Base-by-base conservation (phyloP, 176 grass and related monocot genomes). In the Pharus latifolius region DNA sequence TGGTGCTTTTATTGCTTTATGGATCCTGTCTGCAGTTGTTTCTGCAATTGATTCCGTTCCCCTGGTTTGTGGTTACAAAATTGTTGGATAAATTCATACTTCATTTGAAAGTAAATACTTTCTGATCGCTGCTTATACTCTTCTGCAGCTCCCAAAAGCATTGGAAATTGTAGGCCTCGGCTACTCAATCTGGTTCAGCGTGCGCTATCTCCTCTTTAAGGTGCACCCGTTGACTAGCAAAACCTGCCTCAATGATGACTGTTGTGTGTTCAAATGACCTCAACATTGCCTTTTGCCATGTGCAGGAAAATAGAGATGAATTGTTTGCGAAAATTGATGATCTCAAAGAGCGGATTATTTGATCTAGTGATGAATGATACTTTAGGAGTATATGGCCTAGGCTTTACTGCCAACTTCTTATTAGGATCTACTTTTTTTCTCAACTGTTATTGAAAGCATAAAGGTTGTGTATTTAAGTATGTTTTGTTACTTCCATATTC, bases 11-110 rank as follows among this genome's bases (percentile, higher is more conserved):
- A 9, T 82, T 20, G 73, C 65, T 75, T 56, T 95, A 19, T 88
- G 56, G 82, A 12, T 95, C 46, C 74, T 86, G 27, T 80, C 87
- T 29, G 79, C 81, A 25, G 33, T 99, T 74, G 20, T 99, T 63
- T 82, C 90, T 43, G 67, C 84, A 43, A 22, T 95, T 10, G 96
- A 99, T 78, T 84, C 84, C 2, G 47, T 99, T 64, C 96, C 96
- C 30, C 75, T 99, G 96, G 96, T 99, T 95, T 22, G 62, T 81
- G 65, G 13, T 37, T 63, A 16, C 54, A 50, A 3, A 27, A 45
- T 62, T 34, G 0, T 15, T 37, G 23, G 5, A 69, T 78, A 65
- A 12, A 26, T 49, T 15, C 49, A 7, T 38, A 52, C 7, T 55
- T 55, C 30, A 45, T 49, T 54, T 30, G 43, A 42, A 1, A 54